A percentile compares a stretch with the other conserved stretches of the same genome.
phyloP scores from a whole-genome alignment of 208 protist species.

The Leishmania braziliensis region DNA sequence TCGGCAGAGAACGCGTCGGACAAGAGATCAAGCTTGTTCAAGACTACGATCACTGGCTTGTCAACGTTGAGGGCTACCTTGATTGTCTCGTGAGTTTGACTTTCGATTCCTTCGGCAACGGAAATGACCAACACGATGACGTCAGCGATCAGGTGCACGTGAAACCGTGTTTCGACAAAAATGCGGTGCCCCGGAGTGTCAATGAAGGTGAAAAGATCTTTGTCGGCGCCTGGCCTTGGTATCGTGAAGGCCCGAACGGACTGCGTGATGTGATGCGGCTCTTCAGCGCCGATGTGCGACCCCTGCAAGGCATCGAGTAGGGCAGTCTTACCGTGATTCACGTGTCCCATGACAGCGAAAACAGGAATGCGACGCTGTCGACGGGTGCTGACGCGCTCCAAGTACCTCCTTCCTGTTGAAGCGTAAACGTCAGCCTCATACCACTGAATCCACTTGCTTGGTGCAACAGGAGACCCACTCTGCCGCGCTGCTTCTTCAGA shows the following conservation, averaged over 20 bases:
- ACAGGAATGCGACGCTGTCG: constrained; percentile 64
- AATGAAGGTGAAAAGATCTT: constrained; percentile 75
- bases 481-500: constrained; percentile 43
- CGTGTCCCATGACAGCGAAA: constrained; percentile 82
- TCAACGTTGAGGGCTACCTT: constrained; percentile 88
- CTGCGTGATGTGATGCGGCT: constrained; percentile 84
- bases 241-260: constrained; percentile 75
- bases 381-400: constrained; percentile 41
- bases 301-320: constrained; percentile 78
- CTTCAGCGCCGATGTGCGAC: constrained; percentile 48
- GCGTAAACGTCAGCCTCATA: constrained; percentile 84
- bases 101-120: constrained; percentile 74
- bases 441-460: constrained; percentile 75
- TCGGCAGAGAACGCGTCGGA: constrained; percentile 56
- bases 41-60: constrained; percentile 81
- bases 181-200: constrained; percentile 89
- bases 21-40: constrained; percentile 89
- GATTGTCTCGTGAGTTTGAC: constrained; percentile 86
- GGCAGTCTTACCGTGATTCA: constrained; percentile 90
- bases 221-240: constrained; percentile 7
- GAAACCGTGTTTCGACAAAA: constrained; percentile 82
- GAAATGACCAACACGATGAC: constrained; percentile 83
- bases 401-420: constrained; percentile 64
- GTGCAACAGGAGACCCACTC: background rate
- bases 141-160: constrained; percentile 75